Evolutionary conservation across 305 asterid species (phyloP).

Genomic region (Fraxinus baroniana): DNA sequence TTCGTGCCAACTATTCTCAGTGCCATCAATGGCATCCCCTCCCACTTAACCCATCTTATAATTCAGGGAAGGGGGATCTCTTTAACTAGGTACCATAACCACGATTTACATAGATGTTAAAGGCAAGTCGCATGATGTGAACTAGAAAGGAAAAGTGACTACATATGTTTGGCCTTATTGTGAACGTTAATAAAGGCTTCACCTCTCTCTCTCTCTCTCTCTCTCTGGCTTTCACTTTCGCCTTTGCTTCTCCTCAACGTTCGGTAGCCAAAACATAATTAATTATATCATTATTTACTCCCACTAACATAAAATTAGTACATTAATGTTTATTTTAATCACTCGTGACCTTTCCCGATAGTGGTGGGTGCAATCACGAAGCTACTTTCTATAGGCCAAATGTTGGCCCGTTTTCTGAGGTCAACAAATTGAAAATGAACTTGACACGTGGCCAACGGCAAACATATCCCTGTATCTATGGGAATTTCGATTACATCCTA

Average conservation of each 20-base stretch:
- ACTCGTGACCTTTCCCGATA: not conserved
- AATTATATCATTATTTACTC: not conserved
- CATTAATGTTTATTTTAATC: not conserved
- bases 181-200: constrained; percentile 3
- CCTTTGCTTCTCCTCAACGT: constrained; percentile 50
- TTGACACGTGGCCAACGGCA: too few relatives aligned
- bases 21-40: not conserved
- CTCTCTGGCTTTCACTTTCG: constrained; percentile 25
- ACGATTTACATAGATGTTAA: not conserved
- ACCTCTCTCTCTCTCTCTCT: not conserved
- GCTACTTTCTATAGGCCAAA: too few relatives aligned
- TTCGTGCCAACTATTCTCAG: not conserved
- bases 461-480: not conserved
- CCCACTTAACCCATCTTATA: not conserved
- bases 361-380: not conserved
- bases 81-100: not conserved
- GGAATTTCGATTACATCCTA: not conserved
- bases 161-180: not conserved
- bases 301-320: not conserved
- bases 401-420: too few relatives aligned
- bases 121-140: not conserved
- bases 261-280: constrained; percentile 29
- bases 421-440: too few relatives aligned
- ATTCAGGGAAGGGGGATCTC: not conserved
- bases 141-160: not conserved